These are phyloP conservation scores for Dysphania ambrosioides DNA, from an alignment of 148 eudicot species.

Conservation along the genomic window DNA sequence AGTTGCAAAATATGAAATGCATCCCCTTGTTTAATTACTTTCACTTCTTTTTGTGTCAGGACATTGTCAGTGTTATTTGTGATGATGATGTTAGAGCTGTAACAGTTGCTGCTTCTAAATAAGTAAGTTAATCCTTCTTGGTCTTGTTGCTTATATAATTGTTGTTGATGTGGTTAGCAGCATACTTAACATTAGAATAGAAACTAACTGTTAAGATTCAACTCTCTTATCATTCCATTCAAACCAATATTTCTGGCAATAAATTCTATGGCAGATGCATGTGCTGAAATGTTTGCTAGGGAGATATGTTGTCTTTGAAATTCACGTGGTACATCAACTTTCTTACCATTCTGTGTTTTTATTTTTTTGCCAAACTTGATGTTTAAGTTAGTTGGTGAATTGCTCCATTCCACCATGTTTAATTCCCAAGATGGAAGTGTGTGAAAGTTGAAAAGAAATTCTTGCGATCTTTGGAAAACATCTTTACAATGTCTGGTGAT, in stretches of 20 bases:
- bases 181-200: background rate
- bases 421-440: too few species aligned
- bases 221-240: background rate
- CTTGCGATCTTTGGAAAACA: too few species aligned
- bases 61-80: conserved; percentile 57
- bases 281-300: background rate
- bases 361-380: background rate
- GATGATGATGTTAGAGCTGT: conserved; percentile 64
- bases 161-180: background rate
- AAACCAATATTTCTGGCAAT: background rate
- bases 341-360: background rate
- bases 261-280: background rate
- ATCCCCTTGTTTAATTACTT: background rate
- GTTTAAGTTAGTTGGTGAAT: background rate
- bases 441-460: too few species aligned
- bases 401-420: too few species aligned
- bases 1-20: background rate
- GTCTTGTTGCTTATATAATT: background rate
- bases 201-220: background rate
- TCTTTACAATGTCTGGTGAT: too few species aligned
- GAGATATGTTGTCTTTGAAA: background rate
- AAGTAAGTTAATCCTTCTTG: conserved; percentile 41
- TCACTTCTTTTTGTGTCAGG: conserved; percentile 35
- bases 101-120: conserved; percentile 61
- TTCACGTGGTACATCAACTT: background rate